A percentile compares a stretch with the other conserved stretches of the same genome.
Conservation (phyloP, 2,329 filamentous ascomycete species). For the Colletotrichum sp. region DNA sequence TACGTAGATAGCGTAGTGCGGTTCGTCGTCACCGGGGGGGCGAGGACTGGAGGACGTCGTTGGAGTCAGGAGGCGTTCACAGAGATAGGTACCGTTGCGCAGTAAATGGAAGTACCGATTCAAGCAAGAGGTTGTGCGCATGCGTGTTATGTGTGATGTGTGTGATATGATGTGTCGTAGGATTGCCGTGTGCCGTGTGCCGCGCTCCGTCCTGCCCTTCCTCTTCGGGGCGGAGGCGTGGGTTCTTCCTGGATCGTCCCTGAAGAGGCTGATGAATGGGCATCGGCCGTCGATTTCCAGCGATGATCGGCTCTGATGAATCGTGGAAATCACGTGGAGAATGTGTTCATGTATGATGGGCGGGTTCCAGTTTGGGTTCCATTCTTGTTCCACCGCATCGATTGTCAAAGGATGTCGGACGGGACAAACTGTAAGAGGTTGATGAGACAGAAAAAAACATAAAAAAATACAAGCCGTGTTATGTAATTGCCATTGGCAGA, state of each 20-base stretch:
- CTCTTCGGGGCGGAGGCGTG: not conserved
- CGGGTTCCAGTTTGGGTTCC: not conserved
- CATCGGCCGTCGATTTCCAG: not conserved
- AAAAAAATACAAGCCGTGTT: not conserved
- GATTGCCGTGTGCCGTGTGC: not conserved
- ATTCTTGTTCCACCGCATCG: not conserved
- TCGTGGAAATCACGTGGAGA: not conserved
- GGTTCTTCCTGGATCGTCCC: not conserved
- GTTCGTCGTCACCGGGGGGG: not conserved
- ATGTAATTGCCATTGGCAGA: not conserved
- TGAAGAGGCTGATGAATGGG: not conserved
- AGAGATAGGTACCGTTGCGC: not conserved
- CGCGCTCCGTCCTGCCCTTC: not conserved
- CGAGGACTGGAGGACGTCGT: not conserved
- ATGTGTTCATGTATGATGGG: not conserved
- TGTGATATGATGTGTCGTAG: not conserved
- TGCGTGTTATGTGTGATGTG: not conserved
- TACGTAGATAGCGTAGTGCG: not conserved
- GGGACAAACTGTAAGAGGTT: not conserved
- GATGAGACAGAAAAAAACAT: not conserved
- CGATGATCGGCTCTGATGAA: not conserved
- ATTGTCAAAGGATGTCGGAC: not conserved
- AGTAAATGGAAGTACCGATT: not conserved
- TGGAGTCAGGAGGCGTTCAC: not conserved
- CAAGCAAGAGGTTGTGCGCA: not conserved